These are phyloP conservation scores for Ceratocystis destructans DNA, from an alignment of 2,329 filamentous ascomycete species.

Conservation along the genomic window DNA sequence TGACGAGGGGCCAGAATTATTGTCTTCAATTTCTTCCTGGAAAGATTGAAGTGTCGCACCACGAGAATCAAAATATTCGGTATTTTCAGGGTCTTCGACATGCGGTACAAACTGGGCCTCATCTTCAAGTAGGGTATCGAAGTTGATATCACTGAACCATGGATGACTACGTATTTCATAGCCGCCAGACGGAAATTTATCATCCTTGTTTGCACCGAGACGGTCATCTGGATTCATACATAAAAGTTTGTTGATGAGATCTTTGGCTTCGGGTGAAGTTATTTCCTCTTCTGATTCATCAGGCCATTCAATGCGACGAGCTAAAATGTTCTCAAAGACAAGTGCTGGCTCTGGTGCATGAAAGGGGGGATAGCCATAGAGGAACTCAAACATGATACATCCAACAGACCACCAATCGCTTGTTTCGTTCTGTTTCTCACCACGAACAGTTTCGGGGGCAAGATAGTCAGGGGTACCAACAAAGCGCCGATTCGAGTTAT, in stretches of 20 bases:
- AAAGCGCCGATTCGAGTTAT: slow-evolving; percentile 76
- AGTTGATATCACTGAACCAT: slow-evolving; percentile 80
- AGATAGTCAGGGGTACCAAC: slow-evolving; percentile 96
- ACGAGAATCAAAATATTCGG: slow-evolving; percentile 89
- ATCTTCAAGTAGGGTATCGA: slow-evolving; percentile 84
- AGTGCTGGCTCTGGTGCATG: slow-evolving; percentile 80
- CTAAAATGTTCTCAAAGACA: slow-evolving; percentile 92
- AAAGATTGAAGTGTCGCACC: slow-evolving; percentile 89
- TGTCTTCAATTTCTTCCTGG: slow-evolving; percentile 86
- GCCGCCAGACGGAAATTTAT: slow-evolving; percentile 70
- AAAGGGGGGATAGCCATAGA: slow-evolving; percentile 88
- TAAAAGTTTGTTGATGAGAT: slow-evolving; percentile 84
- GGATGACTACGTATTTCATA: slow-evolving; percentile 79
- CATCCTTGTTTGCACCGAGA: slow-evolving; percentile 71
- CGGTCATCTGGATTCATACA: slow-evolving; percentile 70
- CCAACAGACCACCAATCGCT: slow-evolving; percentile 99
- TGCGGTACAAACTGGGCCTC: slow-evolving; percentile 92
- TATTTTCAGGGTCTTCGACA: slow-evolving; percentile 88
- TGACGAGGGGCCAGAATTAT: slow-evolving; percentile 57
- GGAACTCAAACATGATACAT: slow-evolving; percentile 91
- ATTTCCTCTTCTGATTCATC: slow-evolving; percentile 59
- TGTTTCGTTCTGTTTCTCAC: slow-evolving; percentile 88
- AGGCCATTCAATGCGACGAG: slow-evolving; percentile 83
- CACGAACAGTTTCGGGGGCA: slow-evolving; percentile 90
- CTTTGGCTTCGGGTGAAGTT: slow-evolving; percentile 76